Base-by-base conservation (phyloP, 345 rosid species). In the Lumnitzera littorea region DNA sequence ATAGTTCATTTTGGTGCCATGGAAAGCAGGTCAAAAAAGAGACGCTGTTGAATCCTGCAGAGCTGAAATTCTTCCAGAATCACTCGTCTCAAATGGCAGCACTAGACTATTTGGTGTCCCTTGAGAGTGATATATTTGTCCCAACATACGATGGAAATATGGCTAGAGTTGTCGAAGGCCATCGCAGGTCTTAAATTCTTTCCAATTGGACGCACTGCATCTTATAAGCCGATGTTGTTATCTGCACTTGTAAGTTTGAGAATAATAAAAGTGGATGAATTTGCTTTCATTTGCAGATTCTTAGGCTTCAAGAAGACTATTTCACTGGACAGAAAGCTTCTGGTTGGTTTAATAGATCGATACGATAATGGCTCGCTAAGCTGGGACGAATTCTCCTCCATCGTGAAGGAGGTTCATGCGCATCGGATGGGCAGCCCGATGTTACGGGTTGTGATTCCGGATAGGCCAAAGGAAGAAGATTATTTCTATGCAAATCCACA, bases 141-240 rank as follows among this genome's bases (percentile, higher is more conserved):
- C 96, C 98, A 29, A 91, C 98, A 5, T 80, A 86, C 62, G 91
- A 89, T 50, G 98, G 98, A 53, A 91, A 91, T 75, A 88, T 91
- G 98, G 98, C 98, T 31, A 91, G 76, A 79, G 98, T 91, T n/a
- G 96, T 91, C 15, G 98, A 89, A 85, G 98, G 98, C 73, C 98
- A 91, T 70, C 84, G 98, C 57, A 88, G 98, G 98, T 91, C 24
- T 2, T 25, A 43, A 36, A 13, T 12, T 48, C 15, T 46, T 25
- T 2, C 5, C 13, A 36, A 24, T 58, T 23, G 13, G 9, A 36
- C 10, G 11, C 10, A 7, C 11, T 36, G 9, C 1, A 36, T 36
- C 7, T 36, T 36, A 20, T 36, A 36, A 36, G 43, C 43, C 1
- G 43, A 36, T 1, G 43, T 4, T 36, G 43, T 36, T 36, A 5